phyloP scores from a whole-genome alignment of 2,329 filamentous ascomycete genomes.

The Calonectria pseudoturangicola region DNA sequence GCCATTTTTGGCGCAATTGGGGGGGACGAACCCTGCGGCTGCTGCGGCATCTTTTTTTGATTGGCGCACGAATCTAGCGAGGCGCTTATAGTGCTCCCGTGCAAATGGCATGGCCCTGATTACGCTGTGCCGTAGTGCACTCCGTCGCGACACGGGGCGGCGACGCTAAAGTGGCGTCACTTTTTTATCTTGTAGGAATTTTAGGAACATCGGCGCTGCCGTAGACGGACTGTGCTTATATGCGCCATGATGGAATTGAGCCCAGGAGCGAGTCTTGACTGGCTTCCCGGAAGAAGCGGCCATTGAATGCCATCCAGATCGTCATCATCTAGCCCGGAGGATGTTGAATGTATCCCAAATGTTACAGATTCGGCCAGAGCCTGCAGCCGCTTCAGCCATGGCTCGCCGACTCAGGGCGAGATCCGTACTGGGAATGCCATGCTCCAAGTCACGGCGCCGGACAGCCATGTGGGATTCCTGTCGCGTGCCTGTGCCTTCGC shows the following conservation, averaged over 20 bases:
- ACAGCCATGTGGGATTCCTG: background rate
- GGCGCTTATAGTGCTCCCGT: constrained; percentile 25
- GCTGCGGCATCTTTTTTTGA: constrained; percentile 38
- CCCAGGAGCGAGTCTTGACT: background rate
- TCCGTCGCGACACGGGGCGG: constrained; percentile 14
- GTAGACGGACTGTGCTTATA: background rate
- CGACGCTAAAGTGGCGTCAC: constrained; percentile 32
- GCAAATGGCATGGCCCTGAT: constrained; percentile 8
- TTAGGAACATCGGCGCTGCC: constrained; percentile 11
- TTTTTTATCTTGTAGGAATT: background rate
- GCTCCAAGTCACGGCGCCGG: background rate
- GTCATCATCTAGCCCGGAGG: constrained; percentile 2
- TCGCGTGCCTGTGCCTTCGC: constrained; percentile 16
- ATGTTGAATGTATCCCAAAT: constrained; percentile 13
- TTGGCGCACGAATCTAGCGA: constrained; percentile 23
- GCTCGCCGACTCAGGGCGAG: constrained; percentile 12
- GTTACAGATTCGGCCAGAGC: background rate
- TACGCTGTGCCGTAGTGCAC: constrained; percentile 24
- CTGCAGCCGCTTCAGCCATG: background rate
- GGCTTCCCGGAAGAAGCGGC: constrained; percentile 28
- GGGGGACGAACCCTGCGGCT: constrained; percentile 31
- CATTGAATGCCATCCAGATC: background rate
- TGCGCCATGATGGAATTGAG: background rate
- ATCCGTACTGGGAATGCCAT: background rate
- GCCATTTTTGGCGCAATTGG: constrained; percentile 8